A percentile compares a stretch with the other conserved stretches of the same genome.
These are phyloP conservation scores for Phytophthora multivora DNA, from an alignment of 352 stramenopile species.

Conservation along the genomic window DNA sequence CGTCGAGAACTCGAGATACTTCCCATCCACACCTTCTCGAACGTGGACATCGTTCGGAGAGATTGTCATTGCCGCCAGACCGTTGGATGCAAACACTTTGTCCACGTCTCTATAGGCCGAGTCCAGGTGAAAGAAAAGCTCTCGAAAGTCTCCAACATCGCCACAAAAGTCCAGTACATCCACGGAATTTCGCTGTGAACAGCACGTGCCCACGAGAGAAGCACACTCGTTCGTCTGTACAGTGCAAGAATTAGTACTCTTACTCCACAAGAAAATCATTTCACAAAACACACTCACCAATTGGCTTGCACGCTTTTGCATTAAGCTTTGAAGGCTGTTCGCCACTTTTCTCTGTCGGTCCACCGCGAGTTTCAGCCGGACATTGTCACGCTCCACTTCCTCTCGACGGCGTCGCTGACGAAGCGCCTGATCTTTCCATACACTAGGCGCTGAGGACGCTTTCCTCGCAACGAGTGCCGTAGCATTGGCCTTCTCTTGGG, in stretches of 20 bases:
- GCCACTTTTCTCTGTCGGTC: constrained; percentile 32
- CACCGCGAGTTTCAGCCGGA: constrained; percentile 38
- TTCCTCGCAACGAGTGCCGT: constrained; percentile 7
- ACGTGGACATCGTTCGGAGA: constrained; percentile 26
- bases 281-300: constrained; percentile 5
- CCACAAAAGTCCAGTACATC: constrained; percentile 15
- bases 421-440: constrained; percentile 22
- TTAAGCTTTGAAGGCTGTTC: constrained; percentile 7
- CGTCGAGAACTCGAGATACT: constrained; percentile 34
- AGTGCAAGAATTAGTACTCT: constrained; percentile 6
- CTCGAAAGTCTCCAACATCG: constrained; percentile 23
- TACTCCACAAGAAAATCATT: neutral
- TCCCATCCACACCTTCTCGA: constrained; percentile 27
- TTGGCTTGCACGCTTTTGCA: constrained; percentile 22
- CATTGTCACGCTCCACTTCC: constrained; percentile 41
- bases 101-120: constrained; percentile 29
- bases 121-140: constrained; percentile 27
- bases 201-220: constrained; percentile 11
- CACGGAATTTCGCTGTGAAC: constrained; percentile 7
- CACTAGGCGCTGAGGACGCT: neutral
- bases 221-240: constrained; percentile 24
- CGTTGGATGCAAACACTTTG: constrained; percentile 30
- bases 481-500: neutral
- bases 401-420: constrained; percentile 37
- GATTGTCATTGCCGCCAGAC: constrained; percentile 17